Evolutionary conservation across 768 basidiomycete genomes (phyloP), one percentile per base, ranked within the genome.

Genomic region (Rhodocollybia butyracea): DNA sequence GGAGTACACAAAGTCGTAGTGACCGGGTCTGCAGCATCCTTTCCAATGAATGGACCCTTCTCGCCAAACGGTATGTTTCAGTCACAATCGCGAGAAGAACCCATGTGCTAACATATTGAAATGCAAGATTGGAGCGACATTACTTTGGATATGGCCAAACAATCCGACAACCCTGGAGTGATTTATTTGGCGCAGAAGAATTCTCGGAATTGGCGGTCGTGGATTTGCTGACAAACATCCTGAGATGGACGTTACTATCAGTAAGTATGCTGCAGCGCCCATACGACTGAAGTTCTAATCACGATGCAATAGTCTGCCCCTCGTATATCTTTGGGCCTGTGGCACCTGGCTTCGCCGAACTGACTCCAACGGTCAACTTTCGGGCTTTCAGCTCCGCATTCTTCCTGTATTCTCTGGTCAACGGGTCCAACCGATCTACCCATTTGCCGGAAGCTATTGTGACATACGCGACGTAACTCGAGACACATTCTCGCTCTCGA

Each of bases 271-370:
- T 7, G 32, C n/a, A 48, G 68, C 55, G 66, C 46, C 13, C 70
- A 63, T 29, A 69, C 60, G 66, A 13, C 21, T 3, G 8, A 1
- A 27, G 26, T 32, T 46, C n/a, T n/a, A n/a, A n/a, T n/a, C 17
- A 39, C 31, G 39, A 38, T 8, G 36, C 12, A 10, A 11, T 34
- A 67, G 66, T 69, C 30, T 56, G 58, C 32, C 68, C 67, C 6
- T 50, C 61, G 0, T 68, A 55, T 54, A 55, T 67, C 43, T 62
- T 62, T 27, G 66, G 68, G 17, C 67, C 68, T 4, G 50, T 68
- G 50, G 64, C 64, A 7, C 61, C 59, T 27, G 59, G 61, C 26
- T 64, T 64, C 39, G 51, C 57, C 38, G 40, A 57, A 41, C 48
- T 64, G 24, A 39, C 60, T 4, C 59, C 60, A 6, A 58, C 58